phyloP scores from a whole-genome alignment of 768 basidiomycete genomes.

The Boletus insuetus region DNA sequence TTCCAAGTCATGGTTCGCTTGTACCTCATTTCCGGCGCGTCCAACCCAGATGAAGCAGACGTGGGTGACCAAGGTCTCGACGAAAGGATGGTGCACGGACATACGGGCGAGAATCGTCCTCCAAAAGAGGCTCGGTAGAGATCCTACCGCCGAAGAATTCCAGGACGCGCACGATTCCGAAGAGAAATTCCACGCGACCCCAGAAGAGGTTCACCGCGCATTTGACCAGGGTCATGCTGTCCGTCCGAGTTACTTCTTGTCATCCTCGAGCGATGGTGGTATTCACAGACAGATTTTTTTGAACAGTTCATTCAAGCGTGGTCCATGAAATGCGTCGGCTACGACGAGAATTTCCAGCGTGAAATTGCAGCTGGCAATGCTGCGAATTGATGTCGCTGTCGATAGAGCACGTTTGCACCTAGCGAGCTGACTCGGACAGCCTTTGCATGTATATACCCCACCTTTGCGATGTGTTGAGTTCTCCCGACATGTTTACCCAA shows the following conservation, averaged over 20 bases:
- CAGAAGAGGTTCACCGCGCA: constrained; percentile 12
- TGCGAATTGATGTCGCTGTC: not conserved
- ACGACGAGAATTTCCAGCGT: constrained; percentile 20
- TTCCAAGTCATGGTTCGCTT: not conserved
- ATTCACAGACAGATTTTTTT: not conserved
- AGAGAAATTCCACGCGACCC: constrained; percentile 11
- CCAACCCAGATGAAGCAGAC: constrained; percentile 17
- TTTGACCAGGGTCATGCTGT: constrained; percentile 17
- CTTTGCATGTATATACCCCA: not conserved
- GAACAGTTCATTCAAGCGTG: constrained; percentile 15
- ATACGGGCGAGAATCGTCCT: constrained; percentile 19
- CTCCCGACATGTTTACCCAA: too few species aligned
- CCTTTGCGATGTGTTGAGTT: not conserved
- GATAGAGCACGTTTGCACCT: too few species aligned
- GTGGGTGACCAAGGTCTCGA: constrained; percentile 16
- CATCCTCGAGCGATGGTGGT: not conserved
- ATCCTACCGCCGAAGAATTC: constrained; percentile 12
- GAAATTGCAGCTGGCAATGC: constrained; percentile 14
- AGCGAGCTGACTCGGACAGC: not conserved
- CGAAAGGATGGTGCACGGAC: constrained; percentile 6
- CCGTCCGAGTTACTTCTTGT: not conserved
- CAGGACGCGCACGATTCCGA: not conserved
- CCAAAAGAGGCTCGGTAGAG: constrained; percentile 11
- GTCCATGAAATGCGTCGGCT: constrained; percentile 20
- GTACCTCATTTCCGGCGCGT: not conserved